Base-by-base conservation (phyloP, 2,329 filamentous ascomycete species). In the Periconia digitata region DNA sequence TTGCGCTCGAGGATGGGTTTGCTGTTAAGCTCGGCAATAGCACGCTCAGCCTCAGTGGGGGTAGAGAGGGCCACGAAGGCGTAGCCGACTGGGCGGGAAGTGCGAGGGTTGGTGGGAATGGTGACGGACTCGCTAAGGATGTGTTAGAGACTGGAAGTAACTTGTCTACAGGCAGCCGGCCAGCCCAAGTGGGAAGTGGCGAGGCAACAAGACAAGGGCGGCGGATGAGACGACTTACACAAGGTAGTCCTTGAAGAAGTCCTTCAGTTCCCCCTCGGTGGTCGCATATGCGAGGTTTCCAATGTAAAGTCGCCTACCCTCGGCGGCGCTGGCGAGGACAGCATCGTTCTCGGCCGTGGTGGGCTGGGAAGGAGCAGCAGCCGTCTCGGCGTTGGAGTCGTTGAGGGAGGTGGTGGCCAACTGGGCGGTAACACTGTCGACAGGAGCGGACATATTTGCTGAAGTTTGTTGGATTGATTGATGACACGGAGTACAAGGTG, bases 201-300 rank as follows among this genome's bases (percentile, higher is more conserved):
- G n/a, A n/a, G n/a, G n/a, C n/a, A n/a, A n/a, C n/a, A n/a, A n/a
- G n/a, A n/a, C n/a, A 22, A 23, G 22, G 38, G 5, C 21, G 21
- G 7, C 38, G 38, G 18, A 29, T 48, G 58, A 46, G 53, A 47
- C 49, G 55, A 89, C 92, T 84, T 85, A 99, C 94, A 99, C 90
- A 82, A 94, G 88, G 84, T 96, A 97, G 78, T 87, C 89, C 84
- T 94, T 92, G 88, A 99, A 99, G 85, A 99, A 99, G 70, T 94
- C 89, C 84, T 95, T 96, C 85, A 99, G 90, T 87, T 96, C 91
- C 87, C 89, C 94, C 89, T 97, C 94, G 77, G 91, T 96, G 86
- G 94, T 97, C 87, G 92, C 92, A 78, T 99, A 99, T 72, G 94
- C 94, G 85, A 99, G 89, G 84, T 99, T 99, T 83, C 94, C 94